These are phyloP conservation scores for Pachyrhizus erosus DNA, from an alignment of 306 rosid genomes.

Conservation along the genomic window DNA sequence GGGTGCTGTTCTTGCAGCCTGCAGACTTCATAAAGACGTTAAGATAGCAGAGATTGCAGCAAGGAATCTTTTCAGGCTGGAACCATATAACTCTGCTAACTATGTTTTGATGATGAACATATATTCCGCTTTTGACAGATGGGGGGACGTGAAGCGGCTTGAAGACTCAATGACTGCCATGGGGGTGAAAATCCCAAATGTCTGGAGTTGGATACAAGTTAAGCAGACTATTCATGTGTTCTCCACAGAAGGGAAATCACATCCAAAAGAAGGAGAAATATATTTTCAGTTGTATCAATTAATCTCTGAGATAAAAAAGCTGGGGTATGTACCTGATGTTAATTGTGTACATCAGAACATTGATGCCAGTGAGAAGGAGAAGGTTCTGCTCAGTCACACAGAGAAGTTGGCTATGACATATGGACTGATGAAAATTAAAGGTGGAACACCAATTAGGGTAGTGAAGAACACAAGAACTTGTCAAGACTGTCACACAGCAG, in stretches of 20 bases:
- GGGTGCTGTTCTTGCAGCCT: slow-evolving; percentile 74
- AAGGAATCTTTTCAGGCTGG: slow-evolving; percentile 63
- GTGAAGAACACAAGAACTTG: slow-evolving; percentile 72
- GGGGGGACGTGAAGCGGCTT: slow-evolving; percentile 65
- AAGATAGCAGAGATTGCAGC: slow-evolving; percentile 67
- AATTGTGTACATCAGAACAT: slow-evolving; percentile 66
- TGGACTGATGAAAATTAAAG: slow-evolving; percentile 61
- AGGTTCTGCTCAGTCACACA: slow-evolving; percentile 69
- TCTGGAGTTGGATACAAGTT: slow-evolving; percentile 79
- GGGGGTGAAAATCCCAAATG: slow-evolving; percentile 51
- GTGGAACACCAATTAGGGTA: slow-evolving; percentile 64
- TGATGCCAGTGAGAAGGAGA: slow-evolving; percentile 61
- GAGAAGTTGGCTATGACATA: slow-evolving; percentile 77
- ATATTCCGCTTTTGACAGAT: slow-evolving; percentile 62
- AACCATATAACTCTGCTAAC: slow-evolving; percentile 68
- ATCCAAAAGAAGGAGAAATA: slow-evolving; percentile 64
- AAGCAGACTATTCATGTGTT: slow-evolving; percentile 58
- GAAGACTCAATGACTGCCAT: slow-evolving; percentile 47
- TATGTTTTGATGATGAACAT: slow-evolving; percentile 69
- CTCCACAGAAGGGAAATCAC: slow-evolving; percentile 63
- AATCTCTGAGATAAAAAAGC: slow-evolving; percentile 55
- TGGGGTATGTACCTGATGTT: slow-evolving; percentile 64
- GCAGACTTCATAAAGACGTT: slow-evolving; percentile 56
- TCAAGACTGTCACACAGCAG: slow-evolving; percentile 67
- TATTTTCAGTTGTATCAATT: slow-evolving; percentile 66